phyloP scores from a whole-genome alignment of 2,329 filamentous ascomycete genomes.

The Colletotrichum liaoningense region DNA sequence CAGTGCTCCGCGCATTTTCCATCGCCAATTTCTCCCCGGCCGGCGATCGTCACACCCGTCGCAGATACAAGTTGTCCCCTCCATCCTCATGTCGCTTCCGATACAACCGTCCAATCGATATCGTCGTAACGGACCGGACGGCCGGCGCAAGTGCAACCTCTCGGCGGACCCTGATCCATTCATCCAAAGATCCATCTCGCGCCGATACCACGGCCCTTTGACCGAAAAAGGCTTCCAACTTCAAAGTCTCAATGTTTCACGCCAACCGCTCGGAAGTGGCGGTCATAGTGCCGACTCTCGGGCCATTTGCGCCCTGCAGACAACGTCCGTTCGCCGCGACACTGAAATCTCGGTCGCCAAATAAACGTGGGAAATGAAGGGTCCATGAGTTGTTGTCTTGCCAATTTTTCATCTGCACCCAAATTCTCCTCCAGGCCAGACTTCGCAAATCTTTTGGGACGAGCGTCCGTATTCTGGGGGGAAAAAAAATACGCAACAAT shows the following conservation, averaged over 20 bases:
- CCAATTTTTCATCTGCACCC: not conserved
- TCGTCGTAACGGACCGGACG: not conserved
- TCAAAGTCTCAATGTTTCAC: not conserved
- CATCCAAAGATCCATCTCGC: not conserved
- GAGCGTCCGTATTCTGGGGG: not conserved
- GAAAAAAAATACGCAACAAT: too few relatives aligned
- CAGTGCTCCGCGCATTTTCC: conserved; percentile 8
- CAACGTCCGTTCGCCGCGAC: not conserved
- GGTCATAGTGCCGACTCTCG: conserved; percentile 8
- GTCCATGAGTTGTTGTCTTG: conserved; percentile 3
- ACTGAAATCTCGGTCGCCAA: conserved; percentile 10
- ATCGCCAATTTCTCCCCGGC: conserved; percentile 21
- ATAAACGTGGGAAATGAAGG: conserved; percentile 8
- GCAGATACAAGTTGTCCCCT: conserved; percentile 23
- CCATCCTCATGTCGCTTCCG: conserved; percentile 30
- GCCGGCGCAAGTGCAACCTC: not conserved
- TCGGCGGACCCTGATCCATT: not conserved
- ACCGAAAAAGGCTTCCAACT: conserved; percentile 1
- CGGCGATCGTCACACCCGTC: conserved; percentile 29
- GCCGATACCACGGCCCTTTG: not conserved
- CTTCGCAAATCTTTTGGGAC: not conserved
- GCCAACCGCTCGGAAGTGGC: conserved; percentile 6
- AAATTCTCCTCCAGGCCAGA: too few relatives aligned
- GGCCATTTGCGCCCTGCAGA: not conserved
- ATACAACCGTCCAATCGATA: not conserved